Evolutionary conservation across 192 early-diverging fungal species (phyloP).

Genomic region (Chytriomyces confervae): DNA sequence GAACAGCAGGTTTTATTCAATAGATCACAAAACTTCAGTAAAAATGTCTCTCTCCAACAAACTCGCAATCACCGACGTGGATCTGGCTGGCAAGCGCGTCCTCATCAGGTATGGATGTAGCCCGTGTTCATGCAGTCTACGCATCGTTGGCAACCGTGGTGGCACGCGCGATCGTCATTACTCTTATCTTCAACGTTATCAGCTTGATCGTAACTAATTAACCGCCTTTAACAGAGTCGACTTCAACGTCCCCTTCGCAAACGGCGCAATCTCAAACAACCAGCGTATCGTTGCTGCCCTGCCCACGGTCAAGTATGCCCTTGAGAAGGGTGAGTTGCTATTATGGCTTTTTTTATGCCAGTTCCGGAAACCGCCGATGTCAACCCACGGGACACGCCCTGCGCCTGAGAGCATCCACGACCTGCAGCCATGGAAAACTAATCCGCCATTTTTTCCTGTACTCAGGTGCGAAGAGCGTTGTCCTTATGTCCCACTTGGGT

Average conservation of each 20-base stretch:
- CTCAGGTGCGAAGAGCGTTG: conserved; percentile 80
- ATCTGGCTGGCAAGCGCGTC: conserved; percentile 84
- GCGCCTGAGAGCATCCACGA: no score
- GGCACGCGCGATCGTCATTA: neutral
- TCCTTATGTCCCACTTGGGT: conserved; percentile 97
- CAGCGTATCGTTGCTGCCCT: conserved; percentile 93
- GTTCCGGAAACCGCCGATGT: neutral
- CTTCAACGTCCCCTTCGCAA: conserved; percentile 98
- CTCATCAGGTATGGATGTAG: conserved; percentile 74
- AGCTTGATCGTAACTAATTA: neutral
- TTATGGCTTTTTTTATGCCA: conserved; percentile 21
- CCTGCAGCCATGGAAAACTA: neutral
- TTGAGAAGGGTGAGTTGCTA: conserved; percentile 71
- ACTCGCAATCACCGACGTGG: conserved; percentile 86
- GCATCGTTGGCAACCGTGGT: conserved; percentile 4
- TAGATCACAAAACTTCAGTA: neutral
- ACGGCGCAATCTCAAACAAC: conserved; percentile 94
- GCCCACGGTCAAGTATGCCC: conserved; percentile 90
- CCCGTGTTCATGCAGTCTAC: neutral
- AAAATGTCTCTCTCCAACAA: conserved; percentile 65
- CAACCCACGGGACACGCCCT: no score
- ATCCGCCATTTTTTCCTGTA: neutral
- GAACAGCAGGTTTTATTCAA: neutral
- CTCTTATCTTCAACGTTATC: neutral
- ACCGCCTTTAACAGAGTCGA: conserved; percentile 71